These are phyloP conservation scores for Scedosporium aurantiacum DNA, from an alignment of 2,329 filamentous ascomycete species.

Conservation along the genomic window DNA sequence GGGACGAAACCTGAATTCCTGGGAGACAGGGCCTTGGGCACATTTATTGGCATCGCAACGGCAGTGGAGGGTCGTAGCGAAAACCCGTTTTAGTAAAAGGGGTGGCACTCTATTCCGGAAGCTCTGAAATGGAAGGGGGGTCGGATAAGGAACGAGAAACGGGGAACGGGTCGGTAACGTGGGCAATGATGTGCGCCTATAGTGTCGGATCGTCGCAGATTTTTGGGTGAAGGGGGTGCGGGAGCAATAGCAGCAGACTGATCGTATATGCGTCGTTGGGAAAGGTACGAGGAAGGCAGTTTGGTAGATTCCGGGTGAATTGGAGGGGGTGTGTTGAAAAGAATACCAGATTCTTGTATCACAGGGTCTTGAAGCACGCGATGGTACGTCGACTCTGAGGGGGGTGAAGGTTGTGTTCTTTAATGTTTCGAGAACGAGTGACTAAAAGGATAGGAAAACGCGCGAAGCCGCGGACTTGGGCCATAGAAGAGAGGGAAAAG, in stretches of 20 bases:
- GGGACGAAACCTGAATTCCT: slow-evolving; percentile 33
- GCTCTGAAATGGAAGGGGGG: background rate
- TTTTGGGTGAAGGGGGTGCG: background rate
- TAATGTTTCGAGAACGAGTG: background rate
- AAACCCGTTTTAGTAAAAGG: background rate
- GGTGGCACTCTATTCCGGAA: background rate
- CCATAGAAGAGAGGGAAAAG: background rate
- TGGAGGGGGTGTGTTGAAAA: background rate
- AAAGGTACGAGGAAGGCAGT: no score
- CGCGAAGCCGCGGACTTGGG: background rate
- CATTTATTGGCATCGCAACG: background rate
- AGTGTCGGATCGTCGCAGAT: background rate
- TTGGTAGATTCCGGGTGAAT: background rate
- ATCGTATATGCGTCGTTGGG: background rate
- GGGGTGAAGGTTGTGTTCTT: background rate
- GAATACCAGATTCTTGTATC: background rate
- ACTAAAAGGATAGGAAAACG: background rate
- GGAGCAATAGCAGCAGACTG: background rate
- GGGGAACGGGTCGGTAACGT: background rate
- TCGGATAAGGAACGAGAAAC: no score
- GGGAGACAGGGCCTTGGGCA: slow-evolving; percentile 19
- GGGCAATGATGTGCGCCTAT: background rate
- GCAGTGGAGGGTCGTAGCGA: background rate
- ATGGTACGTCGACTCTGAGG: background rate
- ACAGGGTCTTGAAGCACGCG: background rate